Evolutionary conservation across 2,329 filamentous ascomycete genomes (phyloP), one percentile per base, ranked within the genome.

Genomic region (Blastomyces parvus): DNA sequence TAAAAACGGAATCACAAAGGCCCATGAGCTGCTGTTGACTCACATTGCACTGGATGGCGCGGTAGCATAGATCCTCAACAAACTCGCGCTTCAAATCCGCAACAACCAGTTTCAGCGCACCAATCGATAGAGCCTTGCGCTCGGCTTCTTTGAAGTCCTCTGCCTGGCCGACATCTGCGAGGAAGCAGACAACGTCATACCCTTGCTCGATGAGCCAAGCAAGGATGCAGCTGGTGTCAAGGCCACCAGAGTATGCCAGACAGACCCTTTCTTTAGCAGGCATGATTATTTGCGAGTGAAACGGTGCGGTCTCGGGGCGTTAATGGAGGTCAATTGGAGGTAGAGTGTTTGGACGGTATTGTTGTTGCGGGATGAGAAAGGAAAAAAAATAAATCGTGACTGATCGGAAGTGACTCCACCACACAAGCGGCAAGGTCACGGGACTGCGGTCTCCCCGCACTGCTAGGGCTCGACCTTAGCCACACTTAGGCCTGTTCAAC

Each of bases 21-120:
- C 5, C 22, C 36, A 19, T 11, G 59, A 8, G 33, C 11, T 27
- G 30, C 22, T 46, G 30, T 50, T 63, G 65, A 65, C 66, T 66
- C 62, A 81, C 82, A 69, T 83, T 84, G 78, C 86, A 90, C 77
- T 90, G 88, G 67, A 94, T 84, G 66, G 90, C 89, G 61, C 84
- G 87, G 83, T 87, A 92, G 81, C 87, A 88, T 55, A 94, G 82
- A 79, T 93, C 84, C 70, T 91, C 88, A 68, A 94, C 84, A 71
- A 94, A 92, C 77, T 90, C 87, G 69, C 82, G 81, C 70, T 86
- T 84, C 62, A 93, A 82, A 74, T 94, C 79, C 66, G 81, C 77
- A 67, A 86, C 81, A 67, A 83, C 74, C 75, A 87, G 84, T 78
- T 84, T 83, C 77, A 83, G 79, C 27, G 88, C 88, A 70, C 88